Percentiles rank a stretch among this genome's conserved stretches.
These are phyloP conservation scores for Eremothecium sinecaudum DNA, from an alignment of 1,139 yeast species.

Conservation along the genomic window DNA sequence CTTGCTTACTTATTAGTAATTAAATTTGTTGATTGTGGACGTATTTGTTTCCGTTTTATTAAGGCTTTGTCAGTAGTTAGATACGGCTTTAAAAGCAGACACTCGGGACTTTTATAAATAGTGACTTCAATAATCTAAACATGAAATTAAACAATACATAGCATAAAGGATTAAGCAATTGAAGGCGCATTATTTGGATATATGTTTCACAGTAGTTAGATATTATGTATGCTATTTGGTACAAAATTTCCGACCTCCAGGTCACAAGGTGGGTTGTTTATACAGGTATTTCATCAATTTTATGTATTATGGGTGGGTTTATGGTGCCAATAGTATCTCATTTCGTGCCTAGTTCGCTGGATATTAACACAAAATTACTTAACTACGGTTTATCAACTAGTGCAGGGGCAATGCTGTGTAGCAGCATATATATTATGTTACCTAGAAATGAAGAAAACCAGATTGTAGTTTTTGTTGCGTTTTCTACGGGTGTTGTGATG, in stretches of 20 bases:
- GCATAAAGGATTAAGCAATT: too few relatives aligned
- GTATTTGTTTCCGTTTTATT: too few relatives aligned
- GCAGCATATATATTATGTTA: constrained; percentile 62
- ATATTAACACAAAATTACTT: constrained; percentile 23
- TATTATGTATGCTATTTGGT: neutral
- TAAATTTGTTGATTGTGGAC: too few relatives aligned
- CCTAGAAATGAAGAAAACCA: constrained; percentile 37
- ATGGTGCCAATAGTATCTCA: constrained; percentile 26
- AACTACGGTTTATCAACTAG: constrained; percentile 40
- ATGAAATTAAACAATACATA: too few relatives aligned
- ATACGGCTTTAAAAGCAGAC: too few relatives aligned
- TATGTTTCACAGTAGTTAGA: too few relatives aligned
- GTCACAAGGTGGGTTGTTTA: constrained; percentile 27
- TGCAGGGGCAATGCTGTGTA: constrained; percentile 69
- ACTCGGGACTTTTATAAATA: too few relatives aligned
- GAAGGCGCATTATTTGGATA: too few relatives aligned
- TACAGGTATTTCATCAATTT: constrained; percentile 24
- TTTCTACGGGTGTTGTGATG: constrained; percentile 48
- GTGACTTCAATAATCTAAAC: too few relatives aligned
- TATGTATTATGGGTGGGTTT: constrained; percentile 27
- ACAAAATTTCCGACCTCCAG: neutral
- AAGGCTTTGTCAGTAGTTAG: too few relatives aligned
- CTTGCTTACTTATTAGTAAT: too few relatives aligned
- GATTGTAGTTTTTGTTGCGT: constrained; percentile 41
- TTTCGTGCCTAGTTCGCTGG: constrained; percentile 10